Conservation (phyloP, 139 green algal species). For the Coelastrella sp. region DNA sequence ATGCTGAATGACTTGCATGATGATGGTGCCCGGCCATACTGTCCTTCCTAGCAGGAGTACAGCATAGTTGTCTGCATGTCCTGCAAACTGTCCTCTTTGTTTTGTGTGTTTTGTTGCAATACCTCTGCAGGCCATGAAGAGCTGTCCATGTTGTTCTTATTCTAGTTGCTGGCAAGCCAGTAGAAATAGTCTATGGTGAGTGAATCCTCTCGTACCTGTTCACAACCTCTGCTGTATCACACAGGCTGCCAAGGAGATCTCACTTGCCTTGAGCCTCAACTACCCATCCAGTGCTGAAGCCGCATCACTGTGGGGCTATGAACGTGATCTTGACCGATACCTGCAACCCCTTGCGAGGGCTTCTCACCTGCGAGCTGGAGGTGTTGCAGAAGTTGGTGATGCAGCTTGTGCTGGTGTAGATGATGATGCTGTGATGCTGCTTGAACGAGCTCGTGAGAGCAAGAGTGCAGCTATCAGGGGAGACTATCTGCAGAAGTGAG, state of each 20-base stretch:
- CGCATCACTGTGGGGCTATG: slow-evolving; percentile 49
- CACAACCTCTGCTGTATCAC: neutral
- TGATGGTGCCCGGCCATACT: too few relatives aligned
- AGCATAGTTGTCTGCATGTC: too few relatives aligned
- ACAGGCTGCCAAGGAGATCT: slow-evolving; percentile 65
- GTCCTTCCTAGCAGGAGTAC: too few relatives aligned
- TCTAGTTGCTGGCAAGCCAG: too few relatives aligned
- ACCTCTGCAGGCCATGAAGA: too few relatives aligned
- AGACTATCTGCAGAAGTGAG: slow-evolving; percentile 61
- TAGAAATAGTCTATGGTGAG: too few relatives aligned
- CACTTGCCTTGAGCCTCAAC: slow-evolving; percentile 65
- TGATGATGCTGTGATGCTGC: slow-evolving; percentile 63
- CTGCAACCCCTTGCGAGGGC: slow-evolving; percentile 49
- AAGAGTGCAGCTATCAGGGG: slow-evolving; percentile 59
- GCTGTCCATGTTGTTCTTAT: too few relatives aligned
- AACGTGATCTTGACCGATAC: slow-evolving; percentile 66
- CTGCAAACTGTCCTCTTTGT: too few relatives aligned
- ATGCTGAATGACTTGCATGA: neutral
- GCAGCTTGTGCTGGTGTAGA: slow-evolving; percentile 12
- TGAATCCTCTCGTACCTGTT: neutral
- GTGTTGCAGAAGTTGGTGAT: neutral
- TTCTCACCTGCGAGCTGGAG: slow-evolving; percentile 44
- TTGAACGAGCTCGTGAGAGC: slow-evolving; percentile 71
- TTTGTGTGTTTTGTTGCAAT: too few relatives aligned
- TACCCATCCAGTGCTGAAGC: slow-evolving; percentile 60